Conservation (phyloP, 1,284 basidiomycete species). For the Mycosarcoma mackinlayi region DNA sequence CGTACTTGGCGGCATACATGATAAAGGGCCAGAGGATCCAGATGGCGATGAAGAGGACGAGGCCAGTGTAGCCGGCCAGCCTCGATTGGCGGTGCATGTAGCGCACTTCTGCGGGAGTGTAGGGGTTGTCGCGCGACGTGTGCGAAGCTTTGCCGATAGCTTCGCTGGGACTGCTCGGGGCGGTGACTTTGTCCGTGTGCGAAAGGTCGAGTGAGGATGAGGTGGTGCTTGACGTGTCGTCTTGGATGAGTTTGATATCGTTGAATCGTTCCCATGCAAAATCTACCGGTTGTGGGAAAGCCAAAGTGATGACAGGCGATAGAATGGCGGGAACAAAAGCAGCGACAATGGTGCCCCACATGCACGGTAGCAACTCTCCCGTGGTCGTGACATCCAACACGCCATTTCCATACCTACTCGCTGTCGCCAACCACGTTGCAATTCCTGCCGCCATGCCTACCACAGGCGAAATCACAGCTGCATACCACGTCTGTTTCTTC, state of each 20-base stretch:
- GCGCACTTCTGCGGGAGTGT: slow-evolving; percentile 21
- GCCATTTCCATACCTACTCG: slow-evolving; percentile 48
- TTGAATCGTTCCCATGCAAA: slow-evolving; percentile 56
- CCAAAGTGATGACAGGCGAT: slow-evolving; percentile 30
- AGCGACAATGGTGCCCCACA: slow-evolving; percentile 61
- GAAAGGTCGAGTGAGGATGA: neutral
- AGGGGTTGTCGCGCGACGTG: neutral
- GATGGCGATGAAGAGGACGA: slow-evolving; percentile 52
- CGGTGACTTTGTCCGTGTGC: slow-evolving; percentile 2
- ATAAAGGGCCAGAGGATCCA: slow-evolving; percentile 65
- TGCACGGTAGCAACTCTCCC: slow-evolving; percentile 46
- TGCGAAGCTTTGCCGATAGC: slow-evolving; percentile 1
- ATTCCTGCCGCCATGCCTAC: slow-evolving; percentile 59
- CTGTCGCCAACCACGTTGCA: slow-evolving; percentile 60
- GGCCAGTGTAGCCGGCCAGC: slow-evolving; percentile 27
- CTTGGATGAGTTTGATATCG: slow-evolving; percentile 40
- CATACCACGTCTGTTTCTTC: slow-evolving; percentile 57
- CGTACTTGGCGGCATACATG: slow-evolving; percentile 63
- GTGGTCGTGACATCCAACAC: slow-evolving; percentile 41
- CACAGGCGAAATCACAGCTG: slow-evolving; percentile 46
- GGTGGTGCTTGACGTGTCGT: slow-evolving; percentile 20
- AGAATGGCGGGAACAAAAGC: slow-evolving; percentile 48
- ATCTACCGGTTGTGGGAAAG: slow-evolving; percentile 22
- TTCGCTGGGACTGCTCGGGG: neutral
- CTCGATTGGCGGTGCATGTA: slow-evolving; percentile 26